Base-by-base conservation (phyloP, 192 early-diverging fungal genomes). In the Kappamyces sp. region DNA sequence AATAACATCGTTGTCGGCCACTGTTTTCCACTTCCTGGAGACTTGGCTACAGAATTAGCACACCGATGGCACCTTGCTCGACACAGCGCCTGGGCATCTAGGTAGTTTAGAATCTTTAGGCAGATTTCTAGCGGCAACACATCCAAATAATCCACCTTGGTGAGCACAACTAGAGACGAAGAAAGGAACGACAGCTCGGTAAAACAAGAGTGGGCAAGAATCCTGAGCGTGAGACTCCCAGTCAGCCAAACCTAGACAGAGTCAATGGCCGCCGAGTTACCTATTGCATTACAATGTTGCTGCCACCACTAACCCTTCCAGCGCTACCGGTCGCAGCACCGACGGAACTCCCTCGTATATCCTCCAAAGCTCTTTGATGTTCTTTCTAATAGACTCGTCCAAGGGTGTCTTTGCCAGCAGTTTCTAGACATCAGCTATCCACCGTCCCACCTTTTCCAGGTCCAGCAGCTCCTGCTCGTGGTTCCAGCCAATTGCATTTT, bases 61-160 rank as follows among this genome's bases (percentile, higher is more conserved):
- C 23, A 23, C 23, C 23, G 23, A 23, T 23, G 23, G 23, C 23
- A 23, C 23, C 23, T 23, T 23, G 90, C 90, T 58, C 85, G 87
- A 62, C 94, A 97, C 31, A 99, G 82, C 0, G 90, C 86, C 6
- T 75, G 85, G 8, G 91, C 94, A 66, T 99, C 96, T 23, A 99
- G 76, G 65, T 91, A 96, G 23, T 89, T 86, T 42, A 97, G 73
- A 42, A 97, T 86, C 39, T 87, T 76, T 42, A 94, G 76, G 38
- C 89, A 79, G 36, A 98, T 68, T 68, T 98, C 92, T 2, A 76
- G 68, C 0, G 93, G 90, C 34, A 85, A 70, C 32, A 78, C 76
- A 3, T 81, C 76, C 47, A 97, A 63, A 69, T 91, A 90, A 66
- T 94, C 94, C 13, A 94, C 85, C 13, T 89, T 82, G 12, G 91